A percentile compares a stretch with the other conserved stretches of the same genome.
Conservation (phyloP, 2,329 filamentous ascomycete species). For the Hypoxylon sp. region DNA sequence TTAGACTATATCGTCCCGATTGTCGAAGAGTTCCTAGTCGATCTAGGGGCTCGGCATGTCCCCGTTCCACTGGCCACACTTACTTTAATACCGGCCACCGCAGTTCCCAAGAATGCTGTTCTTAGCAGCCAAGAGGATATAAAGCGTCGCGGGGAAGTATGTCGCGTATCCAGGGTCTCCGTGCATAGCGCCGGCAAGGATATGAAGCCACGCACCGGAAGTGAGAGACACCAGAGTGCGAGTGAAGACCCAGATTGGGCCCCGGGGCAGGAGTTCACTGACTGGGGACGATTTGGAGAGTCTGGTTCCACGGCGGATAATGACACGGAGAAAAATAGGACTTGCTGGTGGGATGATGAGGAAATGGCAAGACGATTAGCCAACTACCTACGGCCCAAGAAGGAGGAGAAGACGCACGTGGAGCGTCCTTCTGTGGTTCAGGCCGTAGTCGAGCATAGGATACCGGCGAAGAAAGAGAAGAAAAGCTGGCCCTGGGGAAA, state of each 20-base stretch:
- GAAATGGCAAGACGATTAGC: slow-evolving; percentile 57
- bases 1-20: slow-evolving; percentile 52
- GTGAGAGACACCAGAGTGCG: not conserved
- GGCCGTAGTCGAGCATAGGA: slow-evolving; percentile 43
- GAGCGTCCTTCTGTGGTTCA: slow-evolving; percentile 39
- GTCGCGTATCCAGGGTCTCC: slow-evolving; percentile 36
- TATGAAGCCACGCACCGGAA: slow-evolving; percentile 11
- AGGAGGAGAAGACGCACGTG: slow-evolving; percentile 15
- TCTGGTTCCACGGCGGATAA: slow-evolving; percentile 16
- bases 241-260: slow-evolving; percentile 27
- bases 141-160: slow-evolving; percentile 42
- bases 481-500: slow-evolving; percentile 47
- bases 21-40: slow-evolving; percentile 53
- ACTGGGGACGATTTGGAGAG: slow-evolving; percentile 56
- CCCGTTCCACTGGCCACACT: slow-evolving; percentile 52
- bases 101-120: slow-evolving; percentile 46
- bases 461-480: slow-evolving; percentile 46
- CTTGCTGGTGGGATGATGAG: slow-evolving; percentile 59
- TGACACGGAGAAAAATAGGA: slow-evolving; percentile 5
- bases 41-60: slow-evolving; percentile 47
- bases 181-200: slow-evolving; percentile 6
- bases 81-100: slow-evolving; percentile 55
- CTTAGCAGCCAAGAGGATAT: slow-evolving; percentile 45
- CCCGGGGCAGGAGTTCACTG: slow-evolving; percentile 50
- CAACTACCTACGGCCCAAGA: slow-evolving; percentile 52